These are phyloP conservation scores for Orbilia brochopaga DNA, from an alignment of 2,329 filamentous ascomycete species.

Conservation along the genomic window DNA sequence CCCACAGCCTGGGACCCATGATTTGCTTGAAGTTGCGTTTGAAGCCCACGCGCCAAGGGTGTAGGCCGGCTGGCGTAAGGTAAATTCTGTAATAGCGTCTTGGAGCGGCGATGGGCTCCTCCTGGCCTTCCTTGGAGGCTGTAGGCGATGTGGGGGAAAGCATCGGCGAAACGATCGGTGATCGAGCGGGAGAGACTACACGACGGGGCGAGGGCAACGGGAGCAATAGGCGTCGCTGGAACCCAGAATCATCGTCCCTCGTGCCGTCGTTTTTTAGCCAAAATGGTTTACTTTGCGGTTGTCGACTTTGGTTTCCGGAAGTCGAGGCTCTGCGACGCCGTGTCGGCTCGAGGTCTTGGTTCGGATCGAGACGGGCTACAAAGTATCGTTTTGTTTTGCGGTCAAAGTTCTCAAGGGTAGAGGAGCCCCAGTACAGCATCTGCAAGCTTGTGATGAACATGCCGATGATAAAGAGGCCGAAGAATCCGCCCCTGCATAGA, in stretches of 20 bases:
- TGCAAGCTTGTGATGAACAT: conserved; percentile 46
- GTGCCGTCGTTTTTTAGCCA: conserved; percentile 44
- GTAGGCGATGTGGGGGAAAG: conserved; percentile 15
- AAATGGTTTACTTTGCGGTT: conserved; percentile 29
- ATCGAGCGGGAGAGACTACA: conserved; percentile 22
- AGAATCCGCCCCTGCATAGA: conserved; percentile 38
- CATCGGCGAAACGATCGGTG: conserved; percentile 15
- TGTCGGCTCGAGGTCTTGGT: conserved; percentile 30
- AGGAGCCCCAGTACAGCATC: conserved; percentile 46
- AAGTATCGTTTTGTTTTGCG: conserved; percentile 49
- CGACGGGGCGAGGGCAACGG: conserved; percentile 28
- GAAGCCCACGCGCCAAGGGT: conserved; percentile 48
- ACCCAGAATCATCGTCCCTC: conserved; percentile 37
- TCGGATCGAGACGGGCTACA: conserved; percentile 39
- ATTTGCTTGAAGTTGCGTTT: conserved; percentile 45
- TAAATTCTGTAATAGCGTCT: conserved; percentile 47
- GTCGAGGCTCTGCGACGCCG: conserved; percentile 21
- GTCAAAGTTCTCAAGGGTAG: conserved; percentile 49
- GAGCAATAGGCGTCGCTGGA: conserved; percentile 35
- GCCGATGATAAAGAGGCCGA: conserved; percentile 43
- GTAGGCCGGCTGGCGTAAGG: conserved; percentile 34
- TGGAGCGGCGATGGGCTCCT: conserved; percentile 9
- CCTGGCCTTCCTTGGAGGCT: conserved; percentile 14
- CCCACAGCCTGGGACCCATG: conserved; percentile 45
- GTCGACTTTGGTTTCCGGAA: conserved; percentile 19